Base-by-base conservation (phyloP, 2,329 filamentous ascomycete genomes). In the Hypoxylon sp. region DNA sequence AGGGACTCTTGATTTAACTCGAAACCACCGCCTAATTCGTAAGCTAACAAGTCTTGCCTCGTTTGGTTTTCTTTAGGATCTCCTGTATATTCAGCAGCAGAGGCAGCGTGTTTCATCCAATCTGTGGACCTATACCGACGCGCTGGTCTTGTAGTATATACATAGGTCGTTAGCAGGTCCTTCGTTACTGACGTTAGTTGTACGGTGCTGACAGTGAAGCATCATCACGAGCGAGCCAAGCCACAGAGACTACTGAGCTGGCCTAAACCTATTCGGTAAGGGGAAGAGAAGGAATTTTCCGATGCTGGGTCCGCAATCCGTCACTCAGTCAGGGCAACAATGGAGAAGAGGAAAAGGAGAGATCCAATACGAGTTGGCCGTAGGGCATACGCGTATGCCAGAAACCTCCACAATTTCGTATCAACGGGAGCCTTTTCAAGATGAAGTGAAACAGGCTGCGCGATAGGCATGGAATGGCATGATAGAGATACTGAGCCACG, bases 371-470 rank as follows among this genome's bases (percentile, higher is more conserved):
- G 29, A 49, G 23, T 42, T 53, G 59, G 35, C 45, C 33, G 41
- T 51, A 56, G 56, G 52, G 51, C 42, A 49, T n/a, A 50, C 41
- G 29, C 52, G 52, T 54, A 60, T 55, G 43, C 48, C 45, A 5
- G 3, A n/a, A 63, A 46, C 51, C 51, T 53, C 56, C 49, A 63
- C 52, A 55, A 48, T 57, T 62, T 63, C 60, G 56, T 60, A 59
- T 62, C 51, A 48, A 62, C 48, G 24, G 18, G 20, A 26, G 26
- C 9, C 37, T 38, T 45, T 18, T 23, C 31, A 55, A 42, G 66
- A 55, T 61, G 50, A 46, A 47, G 55, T 50, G 47, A 27, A 50
- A 46, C 46, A 37, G 47, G 60, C 56, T 45, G 55, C 52, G 58
- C 47, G 49, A 62, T 58, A 55, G n/a, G 53, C 52, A 40, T 45